Base-by-base conservation (phyloP, 176 grass and related monocot species). In the Thalia dealbata region DNA sequence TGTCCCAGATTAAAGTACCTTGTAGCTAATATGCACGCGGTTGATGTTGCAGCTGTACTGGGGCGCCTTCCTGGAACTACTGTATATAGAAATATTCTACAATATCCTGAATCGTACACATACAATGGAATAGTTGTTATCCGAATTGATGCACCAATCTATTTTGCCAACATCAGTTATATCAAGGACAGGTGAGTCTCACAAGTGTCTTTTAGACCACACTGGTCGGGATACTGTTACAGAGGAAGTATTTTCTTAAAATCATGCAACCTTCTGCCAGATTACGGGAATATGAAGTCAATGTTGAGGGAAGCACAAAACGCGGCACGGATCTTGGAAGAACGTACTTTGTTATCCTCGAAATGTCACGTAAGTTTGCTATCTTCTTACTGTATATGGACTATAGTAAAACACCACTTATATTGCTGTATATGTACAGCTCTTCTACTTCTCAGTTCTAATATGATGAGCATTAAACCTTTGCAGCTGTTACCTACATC, bases 131-230 rank as follows among this genome's bases (percentile, higher is more conserved):
- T 96, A 73, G 92, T 96, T 56, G 87, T 96, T 3, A 87, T 96
- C 58, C 77, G 92, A 86, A 78, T 96, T 67, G 92, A 96, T 82
- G 82, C 92, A 63, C 92, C 92, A 55, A 96, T 96, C 18, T 96
- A 96, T 83, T 96, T 96, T 82, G 92, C 92, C 50, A 96, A 96
- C 73, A 96, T 92, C 61, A 92, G 82, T 78, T 92, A 90, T 69
- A 88, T 96, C 73, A 96, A 96, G 73, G 92, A 96, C 73, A 96
- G 89, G 92, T 89, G 21, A 80, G 74, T 64, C 25, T 77, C 22
- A 74, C 16, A 23, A 4, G 4, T 38, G 4, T 38, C 32, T 38
- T 1, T 38, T 1, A 38, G 32, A 38, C 32, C n/a, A n/a, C n/a
- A n/a, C n/a, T n/a, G n/a, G n/a, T n/a, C n/a, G n/a, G n/a, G n/a